A percentile compares a stretch with the other conserved stretches of the same genome.
phyloP scores from a whole-genome alignment of 2,329 filamentous ascomycete genomes.

The Tolypocladium inflatum region DNA sequence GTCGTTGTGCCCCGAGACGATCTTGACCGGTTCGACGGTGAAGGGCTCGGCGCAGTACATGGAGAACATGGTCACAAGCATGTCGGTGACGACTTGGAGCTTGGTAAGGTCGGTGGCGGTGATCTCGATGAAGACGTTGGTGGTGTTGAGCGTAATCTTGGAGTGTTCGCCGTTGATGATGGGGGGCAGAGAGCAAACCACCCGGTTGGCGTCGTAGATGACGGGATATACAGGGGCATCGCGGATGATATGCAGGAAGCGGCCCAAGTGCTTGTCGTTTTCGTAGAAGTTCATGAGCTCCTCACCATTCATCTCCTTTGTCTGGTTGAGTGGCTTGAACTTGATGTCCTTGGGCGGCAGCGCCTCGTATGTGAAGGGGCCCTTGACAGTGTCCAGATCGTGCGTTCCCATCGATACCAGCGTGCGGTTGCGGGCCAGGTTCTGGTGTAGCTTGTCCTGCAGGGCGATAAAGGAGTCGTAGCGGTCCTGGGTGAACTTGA shows the following conservation, averaged over 20 bases:
- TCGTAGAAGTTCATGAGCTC: slow-evolving; percentile 94
- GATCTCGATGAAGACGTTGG: slow-evolving; percentile 93
- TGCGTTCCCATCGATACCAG: slow-evolving; percentile 97
- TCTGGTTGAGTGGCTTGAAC: slow-evolving; percentile 87
- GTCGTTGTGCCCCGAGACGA: slow-evolving; percentile 84
- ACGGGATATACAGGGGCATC: slow-evolving; percentile 93
- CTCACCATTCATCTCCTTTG: slow-evolving; percentile 74
- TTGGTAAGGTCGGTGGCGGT: slow-evolving; percentile 95
- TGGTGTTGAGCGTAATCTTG: slow-evolving; percentile 87
- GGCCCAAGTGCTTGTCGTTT: slow-evolving; percentile 83
- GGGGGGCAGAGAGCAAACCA: slow-evolving; percentile 86
- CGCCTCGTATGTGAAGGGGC: slow-evolving; percentile 95
- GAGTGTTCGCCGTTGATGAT: slow-evolving; percentile 98
- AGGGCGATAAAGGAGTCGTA: slow-evolving; percentile 97
- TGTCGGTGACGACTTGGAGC: slow-evolving; percentile 89
- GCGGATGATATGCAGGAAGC: slow-evolving; percentile 87
- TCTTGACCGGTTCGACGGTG: slow-evolving; percentile 87
- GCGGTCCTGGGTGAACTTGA: slow-evolving; percentile 82
- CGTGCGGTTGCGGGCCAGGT: slow-evolving; percentile 84
- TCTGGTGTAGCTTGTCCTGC: slow-evolving; percentile 97
- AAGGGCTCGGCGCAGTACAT: slow-evolving; percentile 80
- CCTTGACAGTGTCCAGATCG: slow-evolving; percentile 85
- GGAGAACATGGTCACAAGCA: slow-evolving; percentile 96
- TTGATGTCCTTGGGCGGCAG: slow-evolving; percentile 84
- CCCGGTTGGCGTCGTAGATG: slow-evolving; percentile 81